These are phyloP conservation scores for Postia placenta DNA, from an alignment of 768 basidiomycete genomes.

Conservation along the genomic window DNA sequence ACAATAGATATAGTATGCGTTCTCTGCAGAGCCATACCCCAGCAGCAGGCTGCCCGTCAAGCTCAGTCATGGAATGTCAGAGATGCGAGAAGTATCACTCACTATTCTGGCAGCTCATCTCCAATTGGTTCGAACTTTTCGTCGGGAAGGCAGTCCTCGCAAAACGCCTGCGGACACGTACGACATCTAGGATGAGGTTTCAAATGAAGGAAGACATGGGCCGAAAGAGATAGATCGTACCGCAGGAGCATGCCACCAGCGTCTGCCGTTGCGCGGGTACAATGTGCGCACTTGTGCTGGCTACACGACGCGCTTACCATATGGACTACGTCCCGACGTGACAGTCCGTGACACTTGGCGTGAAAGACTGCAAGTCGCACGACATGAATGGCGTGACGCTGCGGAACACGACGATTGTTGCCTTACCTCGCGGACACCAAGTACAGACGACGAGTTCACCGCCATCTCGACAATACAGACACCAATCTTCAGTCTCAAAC, in stretches of 20 bases:
- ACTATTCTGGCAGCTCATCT: slow-evolving; percentile 55
- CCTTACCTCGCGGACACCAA: slow-evolving; percentile 49
- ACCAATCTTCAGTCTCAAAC: slow-evolving; percentile 53
- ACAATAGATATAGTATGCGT: slow-evolving; percentile 46
- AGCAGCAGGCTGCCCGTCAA: slow-evolving; percentile 33
- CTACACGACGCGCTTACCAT: slow-evolving; percentile 28
- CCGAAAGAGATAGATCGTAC: slow-evolving; percentile 23
- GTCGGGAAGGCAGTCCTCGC: slow-evolving; percentile 53
- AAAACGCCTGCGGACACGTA: slow-evolving; percentile 53
- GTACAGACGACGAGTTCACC: slow-evolving; percentile 44
- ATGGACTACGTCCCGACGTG: slow-evolving; percentile 22
- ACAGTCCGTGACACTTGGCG: slow-evolving; percentile 38
- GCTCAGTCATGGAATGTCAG: too few species aligned
- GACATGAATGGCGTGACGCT: neutral
- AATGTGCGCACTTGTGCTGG: slow-evolving; percentile 46
- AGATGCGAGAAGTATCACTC: slow-evolving; percentile 20
- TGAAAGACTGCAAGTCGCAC: slow-evolving; percentile 43
- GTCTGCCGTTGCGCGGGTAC: slow-evolving; percentile 37
- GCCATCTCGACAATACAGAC: slow-evolving; percentile 54
- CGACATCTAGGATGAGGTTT: slow-evolving; percentile 36
- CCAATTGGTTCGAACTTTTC: slow-evolving; percentile 48
- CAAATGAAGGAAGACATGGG: neutral
- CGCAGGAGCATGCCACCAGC: slow-evolving; percentile 56
- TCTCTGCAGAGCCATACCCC: slow-evolving; percentile 29
- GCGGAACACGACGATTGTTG: neutral